These are phyloP conservation scores for Erysimum cheiri DNA, from an alignment of 441 rosid species.

Conservation along the genomic window DNA sequence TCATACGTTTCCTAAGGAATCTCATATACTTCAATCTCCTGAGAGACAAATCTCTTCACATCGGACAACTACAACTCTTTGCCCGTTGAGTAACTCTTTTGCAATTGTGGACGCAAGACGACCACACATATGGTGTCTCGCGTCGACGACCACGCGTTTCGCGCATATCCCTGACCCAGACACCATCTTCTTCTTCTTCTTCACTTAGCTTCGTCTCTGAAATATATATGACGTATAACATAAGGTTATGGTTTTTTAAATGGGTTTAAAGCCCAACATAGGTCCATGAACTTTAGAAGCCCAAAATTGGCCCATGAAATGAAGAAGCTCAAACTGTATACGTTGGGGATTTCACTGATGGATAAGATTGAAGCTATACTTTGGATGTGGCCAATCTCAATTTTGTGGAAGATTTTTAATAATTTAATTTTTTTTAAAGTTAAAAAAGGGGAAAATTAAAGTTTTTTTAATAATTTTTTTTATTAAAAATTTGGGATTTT, in stretches of 20 bases:
- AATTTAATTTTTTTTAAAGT: too few species aligned
- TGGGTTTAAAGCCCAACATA: background rate
- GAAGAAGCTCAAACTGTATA: background rate
- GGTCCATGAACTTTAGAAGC: background rate
- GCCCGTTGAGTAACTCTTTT: constrained; percentile 71
- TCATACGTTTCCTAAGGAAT: constrained; percentile 11
- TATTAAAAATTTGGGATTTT: too few species aligned
- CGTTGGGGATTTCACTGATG: too few species aligned
- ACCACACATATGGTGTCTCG: background rate
- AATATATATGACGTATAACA: background rate
- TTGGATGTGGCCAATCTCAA: too few species aligned
- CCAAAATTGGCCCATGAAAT: too few species aligned
- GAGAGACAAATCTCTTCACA: constrained; percentile 70
- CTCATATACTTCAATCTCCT: constrained; percentile 72
- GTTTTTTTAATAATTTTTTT: too few species aligned
- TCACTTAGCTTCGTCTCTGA: background rate
- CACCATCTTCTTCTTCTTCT: constrained; percentile 1
- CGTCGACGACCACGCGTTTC: background rate
- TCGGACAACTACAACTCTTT: constrained; percentile 67
- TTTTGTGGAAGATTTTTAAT: too few species aligned
- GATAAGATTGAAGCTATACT: too few species aligned
- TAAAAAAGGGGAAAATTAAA: too few species aligned
- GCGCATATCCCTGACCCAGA: background rate
- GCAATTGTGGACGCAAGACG: background rate
- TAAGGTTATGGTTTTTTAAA: background rate